These are phyloP conservation scores for Starmera pachycereana DNA, from an alignment of 805 yeast species.

Conservation along the genomic window DNA sequence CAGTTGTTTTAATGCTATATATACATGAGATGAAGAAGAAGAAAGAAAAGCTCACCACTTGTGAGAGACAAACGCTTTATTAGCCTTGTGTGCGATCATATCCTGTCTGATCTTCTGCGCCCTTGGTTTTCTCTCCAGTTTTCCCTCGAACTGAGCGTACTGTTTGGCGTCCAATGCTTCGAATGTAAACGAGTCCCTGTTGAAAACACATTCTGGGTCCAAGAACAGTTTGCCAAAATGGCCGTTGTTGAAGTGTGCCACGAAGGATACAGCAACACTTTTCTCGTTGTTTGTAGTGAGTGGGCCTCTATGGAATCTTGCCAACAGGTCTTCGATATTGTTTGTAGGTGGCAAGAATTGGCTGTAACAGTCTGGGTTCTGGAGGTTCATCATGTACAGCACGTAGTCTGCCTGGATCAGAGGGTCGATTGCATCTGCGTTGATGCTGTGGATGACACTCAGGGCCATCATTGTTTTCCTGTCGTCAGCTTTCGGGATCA, in stretches of 20 bases:
- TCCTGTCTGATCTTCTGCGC: neutral
- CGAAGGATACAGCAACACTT: neutral
- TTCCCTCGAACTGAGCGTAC: neutral
- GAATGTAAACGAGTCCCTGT: neutral
- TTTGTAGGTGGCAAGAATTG: neutral
- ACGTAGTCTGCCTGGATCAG: neutral
- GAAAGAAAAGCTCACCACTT: too few species aligned
- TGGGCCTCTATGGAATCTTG: neutral
- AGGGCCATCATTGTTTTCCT: constrained; percentile 55
- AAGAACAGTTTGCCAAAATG: neutral
- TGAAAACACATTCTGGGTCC: neutral
- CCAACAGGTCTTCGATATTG: neutral
- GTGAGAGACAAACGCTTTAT: neutral
- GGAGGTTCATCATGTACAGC: neutral
- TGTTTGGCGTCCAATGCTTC: neutral
- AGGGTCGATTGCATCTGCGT: neutral
- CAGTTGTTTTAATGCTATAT: too few species aligned
- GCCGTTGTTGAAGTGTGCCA: neutral
- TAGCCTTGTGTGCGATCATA: neutral
- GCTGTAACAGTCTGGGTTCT: neutral
- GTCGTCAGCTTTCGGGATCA: constrained; percentile 61
- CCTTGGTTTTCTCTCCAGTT: neutral
- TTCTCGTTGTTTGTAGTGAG: neutral
- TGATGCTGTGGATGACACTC: neutral
- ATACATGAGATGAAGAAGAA: too few species aligned